These are phyloP conservation scores for Beauveria australis DNA, from an alignment of 2,329 filamentous ascomycete genomes.

Conservation along the genomic window DNA sequence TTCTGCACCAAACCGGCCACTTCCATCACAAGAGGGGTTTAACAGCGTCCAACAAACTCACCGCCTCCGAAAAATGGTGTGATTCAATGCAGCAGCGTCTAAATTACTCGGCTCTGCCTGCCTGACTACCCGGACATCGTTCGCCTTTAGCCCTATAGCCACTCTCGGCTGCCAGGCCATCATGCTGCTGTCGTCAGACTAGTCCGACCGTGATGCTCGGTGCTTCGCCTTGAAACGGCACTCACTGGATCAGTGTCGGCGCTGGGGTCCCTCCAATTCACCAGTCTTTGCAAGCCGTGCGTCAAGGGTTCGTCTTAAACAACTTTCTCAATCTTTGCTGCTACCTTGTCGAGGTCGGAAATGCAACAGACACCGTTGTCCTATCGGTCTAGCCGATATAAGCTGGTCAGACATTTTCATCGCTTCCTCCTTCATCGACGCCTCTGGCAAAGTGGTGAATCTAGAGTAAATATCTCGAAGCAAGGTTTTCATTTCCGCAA, in stretches of 20 bases:
- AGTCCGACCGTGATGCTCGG: background rate
- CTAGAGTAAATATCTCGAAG: conserved; percentile 53
- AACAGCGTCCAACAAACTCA: background rate
- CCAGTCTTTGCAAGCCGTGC: background rate
- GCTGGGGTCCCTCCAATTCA: background rate
- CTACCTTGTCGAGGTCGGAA: conserved; percentile 30
- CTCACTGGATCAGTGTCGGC: background rate
- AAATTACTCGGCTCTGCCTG: background rate
- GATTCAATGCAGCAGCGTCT: background rate
- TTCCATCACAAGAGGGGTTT: background rate
- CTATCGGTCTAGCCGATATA: conserved; percentile 55
- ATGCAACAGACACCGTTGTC: conserved; percentile 49
- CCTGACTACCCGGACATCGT: background rate
- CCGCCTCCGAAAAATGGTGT: background rate
- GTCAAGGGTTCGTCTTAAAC: background rate
- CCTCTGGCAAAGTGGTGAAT: conserved; percentile 48
- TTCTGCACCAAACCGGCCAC: background rate
- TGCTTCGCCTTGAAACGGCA: background rate
- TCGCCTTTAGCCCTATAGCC: background rate
- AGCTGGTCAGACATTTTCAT: conserved; percentile 62
- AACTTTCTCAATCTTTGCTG: background rate
- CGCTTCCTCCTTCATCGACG: conserved; percentile 41
- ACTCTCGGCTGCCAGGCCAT: background rate
- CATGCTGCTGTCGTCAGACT: background rate
- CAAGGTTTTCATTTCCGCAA: conserved; percentile 60